phyloP scores from a whole-genome alignment of 2,329 filamentous ascomycete species.

The Aspergillus japonicus region DNA sequence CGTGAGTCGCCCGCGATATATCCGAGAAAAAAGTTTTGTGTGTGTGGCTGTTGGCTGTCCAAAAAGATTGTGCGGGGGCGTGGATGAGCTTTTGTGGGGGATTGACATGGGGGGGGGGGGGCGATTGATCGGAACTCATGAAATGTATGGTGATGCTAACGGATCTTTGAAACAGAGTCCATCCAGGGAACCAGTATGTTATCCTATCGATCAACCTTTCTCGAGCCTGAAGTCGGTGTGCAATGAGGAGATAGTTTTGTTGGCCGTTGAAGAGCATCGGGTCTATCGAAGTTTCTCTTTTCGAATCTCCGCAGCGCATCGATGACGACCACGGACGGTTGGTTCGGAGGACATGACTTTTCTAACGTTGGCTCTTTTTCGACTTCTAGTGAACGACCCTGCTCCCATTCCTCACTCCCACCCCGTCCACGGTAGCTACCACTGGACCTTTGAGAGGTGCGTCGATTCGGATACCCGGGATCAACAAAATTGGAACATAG shows the following conservation, averaged over 20 bases:
- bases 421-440: slow-evolving; percentile 88
- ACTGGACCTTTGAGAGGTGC: slow-evolving; percentile 91
- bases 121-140: not conserved
- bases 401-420: slow-evolving; percentile 69
- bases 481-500: not conserved
- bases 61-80: not conserved
- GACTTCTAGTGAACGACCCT: slow-evolving; percentile 74
- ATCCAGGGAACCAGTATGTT: slow-evolving; percentile 71
- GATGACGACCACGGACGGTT: not conserved
- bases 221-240: not conserved
- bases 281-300: not conserved
- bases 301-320: not conserved
- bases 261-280: not conserved
- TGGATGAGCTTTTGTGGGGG: slow-evolving; percentile 1
- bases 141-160: slow-evolving; percentile 44
- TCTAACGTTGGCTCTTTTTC: slow-evolving; percentile 15
- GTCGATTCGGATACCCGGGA: slow-evolving; percentile 11
- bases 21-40: not conserved
- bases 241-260: not conserved
- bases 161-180: slow-evolving; percentile 55
- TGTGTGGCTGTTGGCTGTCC: not conserved
- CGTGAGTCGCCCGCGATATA: slow-evolving; percentile 58
- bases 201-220: not conserved
- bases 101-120: slow-evolving; percentile 1
- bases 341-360: not conserved